Percentiles rank a stretch among this genome's conserved stretches.
Evolutionary conservation across 2,329 filamentous ascomycete species (phyloP).

Genomic region (Aphanocladium album): DNA sequence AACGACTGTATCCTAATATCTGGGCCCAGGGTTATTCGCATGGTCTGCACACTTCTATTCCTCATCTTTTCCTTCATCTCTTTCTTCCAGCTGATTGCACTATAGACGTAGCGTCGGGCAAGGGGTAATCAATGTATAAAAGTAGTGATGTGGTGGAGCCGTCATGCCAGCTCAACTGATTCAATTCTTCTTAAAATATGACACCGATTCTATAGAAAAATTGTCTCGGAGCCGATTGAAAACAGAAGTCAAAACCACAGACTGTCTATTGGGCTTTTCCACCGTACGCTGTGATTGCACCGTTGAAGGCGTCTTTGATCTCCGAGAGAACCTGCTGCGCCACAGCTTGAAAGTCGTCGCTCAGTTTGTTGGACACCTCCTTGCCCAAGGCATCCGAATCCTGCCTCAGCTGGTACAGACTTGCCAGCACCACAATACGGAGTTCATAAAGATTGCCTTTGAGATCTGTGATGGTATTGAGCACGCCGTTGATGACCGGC

Average conservation of each 20-base stretch:
- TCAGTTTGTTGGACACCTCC: constrained; percentile 1
- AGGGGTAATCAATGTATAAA: no score
- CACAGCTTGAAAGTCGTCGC: constrained; percentile 3
- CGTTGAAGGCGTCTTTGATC: constrained; percentile 6
- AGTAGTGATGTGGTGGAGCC: no score
- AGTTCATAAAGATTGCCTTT: background rate
- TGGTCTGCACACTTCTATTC: no score
- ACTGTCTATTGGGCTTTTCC: background rate
- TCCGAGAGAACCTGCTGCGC: background rate
- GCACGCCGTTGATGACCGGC: background rate
- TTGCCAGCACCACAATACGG: background rate
- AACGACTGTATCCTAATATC: no score
- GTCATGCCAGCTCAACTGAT: no score
- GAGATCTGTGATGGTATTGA: background rate
- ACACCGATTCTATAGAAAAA: no score
- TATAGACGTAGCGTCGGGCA: no score
- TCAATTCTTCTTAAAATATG: no score
- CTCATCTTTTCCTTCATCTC: no score
- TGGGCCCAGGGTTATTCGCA: no score
- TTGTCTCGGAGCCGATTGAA: no score
- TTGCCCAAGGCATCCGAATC: constrained; percentile 1
- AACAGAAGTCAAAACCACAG: background rate
- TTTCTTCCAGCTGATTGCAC: no score
- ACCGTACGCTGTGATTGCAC: constrained; percentile 4
- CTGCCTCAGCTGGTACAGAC: constrained; percentile 8